Conservation (phyloP, 768 basidiomycete species). For the Hirschioporus abietinus region DNA sequence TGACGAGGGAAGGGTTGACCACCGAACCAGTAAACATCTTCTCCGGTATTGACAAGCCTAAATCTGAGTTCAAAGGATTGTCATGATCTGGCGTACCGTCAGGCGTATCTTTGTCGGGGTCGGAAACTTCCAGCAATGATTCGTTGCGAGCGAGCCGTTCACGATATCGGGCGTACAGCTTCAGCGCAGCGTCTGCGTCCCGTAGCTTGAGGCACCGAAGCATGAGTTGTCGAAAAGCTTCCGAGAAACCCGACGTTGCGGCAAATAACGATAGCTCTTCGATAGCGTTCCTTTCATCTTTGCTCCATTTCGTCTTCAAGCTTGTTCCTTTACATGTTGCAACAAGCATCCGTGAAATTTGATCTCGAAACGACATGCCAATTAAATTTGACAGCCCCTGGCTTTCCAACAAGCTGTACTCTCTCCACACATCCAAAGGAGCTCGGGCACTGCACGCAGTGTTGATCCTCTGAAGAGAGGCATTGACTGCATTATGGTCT, state of each 20-base stretch:
- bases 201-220: slow-evolving; percentile 34
- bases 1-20: slow-evolving; percentile 20
- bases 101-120: slow-evolving; percentile 1
- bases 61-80: too few species aligned
- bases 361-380: background rate
- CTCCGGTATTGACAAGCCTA: background rate
- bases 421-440: background rate
- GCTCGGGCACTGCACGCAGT: background rate
- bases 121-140: background rate
- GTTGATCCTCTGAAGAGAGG: background rate
- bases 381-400: background rate
- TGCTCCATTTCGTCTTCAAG: slow-evolving; percentile 18
- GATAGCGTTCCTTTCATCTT: slow-evolving; percentile 25
- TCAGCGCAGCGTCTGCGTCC: slow-evolving; percentile 37
- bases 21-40: background rate
- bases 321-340: background rate
- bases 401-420: background rate
- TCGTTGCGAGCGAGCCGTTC: slow-evolving; percentile 2
- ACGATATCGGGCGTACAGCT: slow-evolving; percentile 38
- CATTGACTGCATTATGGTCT: background rate
- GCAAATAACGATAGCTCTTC: slow-evolving; percentile 46
- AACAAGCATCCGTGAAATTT: background rate
- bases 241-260: slow-evolving; percentile 38
- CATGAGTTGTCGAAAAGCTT: slow-evolving; percentile 49
- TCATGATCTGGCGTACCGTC: background rate